These are phyloP conservation scores for Dalechampia spathulata DNA, from an alignment of 441 rosid species.

Conservation along the genomic window DNA sequence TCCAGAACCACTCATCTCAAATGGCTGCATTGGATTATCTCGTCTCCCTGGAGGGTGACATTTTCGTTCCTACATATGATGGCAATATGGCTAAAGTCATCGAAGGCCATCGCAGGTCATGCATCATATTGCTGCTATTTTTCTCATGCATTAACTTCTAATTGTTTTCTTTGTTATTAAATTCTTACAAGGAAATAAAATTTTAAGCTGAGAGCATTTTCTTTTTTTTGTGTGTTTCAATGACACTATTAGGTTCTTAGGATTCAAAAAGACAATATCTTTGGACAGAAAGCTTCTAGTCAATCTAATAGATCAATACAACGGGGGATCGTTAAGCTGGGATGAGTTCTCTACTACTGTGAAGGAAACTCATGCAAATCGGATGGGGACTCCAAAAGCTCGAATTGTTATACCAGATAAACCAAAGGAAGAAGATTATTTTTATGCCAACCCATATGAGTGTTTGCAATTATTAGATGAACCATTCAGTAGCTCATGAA, in stretches of 20 bases:
- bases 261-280: constrained; percentile 63
- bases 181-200: no score
- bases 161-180: no score
- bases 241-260: constrained; percentile 74
- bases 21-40: no score
- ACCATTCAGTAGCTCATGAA: constrained; percentile 44
- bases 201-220: not conserved
- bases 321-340: constrained; percentile 54
- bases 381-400: constrained; percentile 47
- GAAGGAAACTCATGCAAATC: constrained; percentile 54
- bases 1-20: no score
- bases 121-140: no score
- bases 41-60: constrained; percentile 75
- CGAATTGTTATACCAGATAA: constrained; percentile 50
- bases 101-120: constrained; percentile 96
- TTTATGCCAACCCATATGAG: constrained; percentile 76
- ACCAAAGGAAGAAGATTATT: constrained; percentile 83
- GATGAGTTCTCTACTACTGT: constrained; percentile 61
- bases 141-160: no score
- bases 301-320: constrained; percentile 53
- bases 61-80: constrained; percentile 75
- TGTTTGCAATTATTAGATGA: constrained; percentile 56
- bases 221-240: not conserved
- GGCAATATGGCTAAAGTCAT: constrained; percentile 96
- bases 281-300: constrained; percentile 60